Percentiles rank a stretch among this genome's conserved stretches.
phyloP scores from a whole-genome alignment of 192 early-diverging fungal genomes.

The Rhizophagus sp. region DNA sequence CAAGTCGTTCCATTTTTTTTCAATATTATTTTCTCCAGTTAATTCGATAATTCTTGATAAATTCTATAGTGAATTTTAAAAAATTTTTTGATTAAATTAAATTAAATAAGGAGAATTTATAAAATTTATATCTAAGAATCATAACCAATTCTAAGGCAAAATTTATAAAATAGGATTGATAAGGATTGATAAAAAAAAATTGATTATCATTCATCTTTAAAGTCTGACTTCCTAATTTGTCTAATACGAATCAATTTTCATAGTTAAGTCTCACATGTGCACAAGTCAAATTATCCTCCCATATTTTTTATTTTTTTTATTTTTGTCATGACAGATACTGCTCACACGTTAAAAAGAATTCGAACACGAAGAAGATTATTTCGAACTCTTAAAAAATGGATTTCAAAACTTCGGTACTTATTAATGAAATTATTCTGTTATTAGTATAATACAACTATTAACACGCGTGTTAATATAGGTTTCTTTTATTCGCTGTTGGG shows the following conservation, averaged over 20 bases:
- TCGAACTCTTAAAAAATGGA: slow-evolving; percentile 19
- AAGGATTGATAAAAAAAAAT: too few species aligned
- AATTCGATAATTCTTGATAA: background rate
- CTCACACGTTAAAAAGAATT: background rate
- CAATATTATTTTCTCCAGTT: slow-evolving; percentile 52
- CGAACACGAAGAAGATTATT: background rate
- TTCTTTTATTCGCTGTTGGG: slow-evolving; percentile 54
- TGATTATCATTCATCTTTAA: too few species aligned
- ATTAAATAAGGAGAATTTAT: too few species aligned
- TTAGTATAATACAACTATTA: background rate
- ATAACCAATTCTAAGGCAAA: too few species aligned
- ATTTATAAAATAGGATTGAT: too few species aligned
- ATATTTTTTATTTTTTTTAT: background rate
- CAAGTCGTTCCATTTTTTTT: slow-evolving; percentile 19
- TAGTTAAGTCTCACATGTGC: background rate
- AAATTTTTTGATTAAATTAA: too few species aligned
- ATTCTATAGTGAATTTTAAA: too few species aligned
- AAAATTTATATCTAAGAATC: too few species aligned
- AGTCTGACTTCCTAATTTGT: background rate
- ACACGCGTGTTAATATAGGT: slow-evolving; percentile 28
- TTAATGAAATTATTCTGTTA: slow-evolving; percentile 48
- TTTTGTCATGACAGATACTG: background rate
- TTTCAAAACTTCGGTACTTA: slow-evolving; percentile 31
- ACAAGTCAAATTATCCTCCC: background rate
- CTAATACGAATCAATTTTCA: too few species aligned